Base-by-base conservation (phyloP, 352 stramenopile species). In the Globisporangium yorkense region DNA sequence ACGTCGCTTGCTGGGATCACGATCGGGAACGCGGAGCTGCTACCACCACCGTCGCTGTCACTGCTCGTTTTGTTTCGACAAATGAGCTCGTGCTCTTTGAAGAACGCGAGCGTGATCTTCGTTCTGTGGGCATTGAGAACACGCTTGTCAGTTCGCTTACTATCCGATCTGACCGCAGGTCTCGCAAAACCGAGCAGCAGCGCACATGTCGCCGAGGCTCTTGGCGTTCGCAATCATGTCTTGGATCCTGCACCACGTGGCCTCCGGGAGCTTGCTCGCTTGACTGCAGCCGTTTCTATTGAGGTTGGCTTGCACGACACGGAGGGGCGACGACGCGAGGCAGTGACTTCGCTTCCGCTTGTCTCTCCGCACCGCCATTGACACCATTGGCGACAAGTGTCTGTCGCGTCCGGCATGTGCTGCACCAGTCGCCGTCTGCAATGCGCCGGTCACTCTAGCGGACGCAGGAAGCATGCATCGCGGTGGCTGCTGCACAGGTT, bases 1-100 rank as follows among this genome's bases (percentile, higher is more conserved):
- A 88, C 74, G 33, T 87, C 81, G 44, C 65, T 84, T 8, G 78
- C 67, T 8, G 75, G 68, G 8, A 91, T 62, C 5, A 76, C 54
- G 29, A 88, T 74, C 0, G 78, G 79, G 37, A 80, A 84, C 15
- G 58, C 51, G 3, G 61, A 54, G 5, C 9, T 47, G 0, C 56
- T 43, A 12, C 37, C 12, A 18, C 12, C 39, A 24, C 59, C 43
- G 0, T 52, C 35, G 18, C 58, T 56, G 43, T 54, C 35, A 20
- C 58, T 56, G 43, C n/a, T 53, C 21, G 24, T 43, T 1, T 35
- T 53, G 9, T 45, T 10, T 5, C 49, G 51, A 39, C 80, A 71
- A 7, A 74, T 47, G 5, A 55, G 44, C 51, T 87, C 78, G 20
- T 91, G 69, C 62, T 86, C 75, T 13, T 79, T 71, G 57, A 91